Percentiles rank a stretch among this genome's conserved stretches.
Evolutionary conservation across 805 yeast genomes (phyloP).

Genomic region (Nakazawaea ishiwadae): DNA sequence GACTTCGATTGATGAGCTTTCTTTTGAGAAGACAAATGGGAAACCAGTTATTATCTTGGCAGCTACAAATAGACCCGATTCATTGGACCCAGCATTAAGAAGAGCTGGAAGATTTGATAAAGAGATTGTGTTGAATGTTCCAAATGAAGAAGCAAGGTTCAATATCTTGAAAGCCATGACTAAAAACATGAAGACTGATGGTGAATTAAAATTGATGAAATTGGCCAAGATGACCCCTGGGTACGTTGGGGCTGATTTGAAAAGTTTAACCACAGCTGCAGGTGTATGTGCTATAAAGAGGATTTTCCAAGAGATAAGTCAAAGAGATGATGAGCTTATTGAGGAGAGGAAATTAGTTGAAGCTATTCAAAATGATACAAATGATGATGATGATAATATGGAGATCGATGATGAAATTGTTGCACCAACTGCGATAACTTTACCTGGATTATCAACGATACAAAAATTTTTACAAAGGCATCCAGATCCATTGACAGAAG

Average conservation of each 20-base stretch:
- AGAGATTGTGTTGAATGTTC: constrained; percentile 93
- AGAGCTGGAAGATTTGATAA: constrained; percentile 96
- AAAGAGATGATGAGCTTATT: constrained; percentile 30
- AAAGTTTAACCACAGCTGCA: constrained; percentile 91
- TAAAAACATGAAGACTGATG: constrained; percentile 56
- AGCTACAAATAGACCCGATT: constrained; percentile 95
- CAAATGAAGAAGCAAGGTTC: constrained; percentile 77
- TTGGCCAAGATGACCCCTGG: constrained; percentile 95
- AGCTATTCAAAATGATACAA: constrained; percentile 10
- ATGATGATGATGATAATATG: constrained; percentile 21
- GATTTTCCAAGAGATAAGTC: constrained; percentile 62
- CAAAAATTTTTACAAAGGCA: constrained; percentile 68
- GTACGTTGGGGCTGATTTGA: constrained; percentile 95
- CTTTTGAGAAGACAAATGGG: constrained; percentile 84
- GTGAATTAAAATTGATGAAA: constrained; percentile 61
- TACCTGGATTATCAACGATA: constrained; percentile 44
- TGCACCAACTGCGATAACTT: too few species aligned
- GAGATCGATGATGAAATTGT: constrained; percentile 12
- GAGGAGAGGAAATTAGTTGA: constrained; percentile 14
- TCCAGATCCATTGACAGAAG: constrained; percentile 73
- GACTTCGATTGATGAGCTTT: constrained; percentile 90
- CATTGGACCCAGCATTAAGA: constrained; percentile 89
- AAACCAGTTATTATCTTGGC: constrained; percentile 93
- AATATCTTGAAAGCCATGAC: constrained; percentile 77
- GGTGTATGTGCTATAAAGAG: constrained; percentile 93